Evolutionary conservation across 441 rosid genomes (phyloP), one percentile per base, ranked within the genome.

Genomic region (Adansonia madagascariensis): DNA sequence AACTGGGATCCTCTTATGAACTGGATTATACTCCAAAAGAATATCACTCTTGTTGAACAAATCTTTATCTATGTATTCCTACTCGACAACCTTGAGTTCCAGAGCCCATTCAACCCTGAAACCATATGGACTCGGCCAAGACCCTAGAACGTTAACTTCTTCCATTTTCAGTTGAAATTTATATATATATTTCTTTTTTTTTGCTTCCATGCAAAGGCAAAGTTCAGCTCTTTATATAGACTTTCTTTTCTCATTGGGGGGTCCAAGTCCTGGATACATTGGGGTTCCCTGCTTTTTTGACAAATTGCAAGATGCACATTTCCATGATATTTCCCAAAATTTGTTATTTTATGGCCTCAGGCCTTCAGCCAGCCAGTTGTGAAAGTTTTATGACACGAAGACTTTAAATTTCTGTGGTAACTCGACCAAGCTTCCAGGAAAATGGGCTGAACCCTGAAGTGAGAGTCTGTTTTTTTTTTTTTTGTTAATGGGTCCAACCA

Each of bases 1-100:
- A 41, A 76, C 82, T 0, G 85, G 82, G 49, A 82, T 74, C 76
- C 64, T 69, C 70, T 73, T 69, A 71, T 79, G 49, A 44, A 79
- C 67, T 17, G 85, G 82, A 41, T 79, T 82, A 44, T 47, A 49
- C 11, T 77, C 35, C 27, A 79, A 79, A 20, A 79, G 82, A 11
- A 74, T 60, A 39, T 52, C 14, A 61, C 85, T 82, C 77, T 77
- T 82, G 77, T 73, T 82, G 10, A 20, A 0, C 1, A 77, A 8
- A 49, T 77, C 82, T 43, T 73, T 76, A 1, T 73, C 72, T 2
- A 74, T 22, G 60, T 8, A 15, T 41, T 79, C 76, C 20, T 62
- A 76, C 10, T 65, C 52, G 4, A 82, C 56, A 59, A 78, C 80
- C 64, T 82, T 79, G 0, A 76, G 80, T 53, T 68, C 77, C 63